These are phyloP conservation scores for Metschnikowia baotianmanensis DNA, from an alignment of 805 yeast species.

Conservation along the genomic window DNA sequence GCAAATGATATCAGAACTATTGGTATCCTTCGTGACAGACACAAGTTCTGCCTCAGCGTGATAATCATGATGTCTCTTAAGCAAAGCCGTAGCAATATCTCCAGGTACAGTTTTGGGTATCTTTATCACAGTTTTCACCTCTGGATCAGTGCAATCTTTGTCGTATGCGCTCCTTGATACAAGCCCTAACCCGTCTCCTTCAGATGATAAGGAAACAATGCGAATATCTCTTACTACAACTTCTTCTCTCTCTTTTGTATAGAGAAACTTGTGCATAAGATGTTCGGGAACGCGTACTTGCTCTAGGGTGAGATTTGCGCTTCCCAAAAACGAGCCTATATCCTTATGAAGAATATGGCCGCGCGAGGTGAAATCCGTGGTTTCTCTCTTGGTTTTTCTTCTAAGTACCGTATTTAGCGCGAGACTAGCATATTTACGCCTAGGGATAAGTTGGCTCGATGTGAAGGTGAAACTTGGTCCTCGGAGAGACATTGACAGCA, in stretches of 20 bases:
- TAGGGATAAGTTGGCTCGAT: too few relatives aligned
- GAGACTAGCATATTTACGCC: neutral
- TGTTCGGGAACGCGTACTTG: conserved; percentile 22
- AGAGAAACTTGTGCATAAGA: conserved; percentile 26
- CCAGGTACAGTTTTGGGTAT: conserved; percentile 42
- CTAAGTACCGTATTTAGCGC: neutral
- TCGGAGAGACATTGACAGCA: neutral
- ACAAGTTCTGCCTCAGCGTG: conserved; percentile 32
- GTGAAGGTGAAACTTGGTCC: neutral
- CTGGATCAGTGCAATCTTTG: conserved; percentile 8
- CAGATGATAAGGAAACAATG: conserved; percentile 28
- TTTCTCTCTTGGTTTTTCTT: conserved; percentile 30
- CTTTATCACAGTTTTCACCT: conserved; percentile 22
- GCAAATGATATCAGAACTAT: conserved; percentile 6
- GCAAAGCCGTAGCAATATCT: conserved; percentile 30
- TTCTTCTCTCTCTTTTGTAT: conserved; percentile 17
- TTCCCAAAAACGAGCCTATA: conserved; percentile 21
- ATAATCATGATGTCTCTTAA: conserved; percentile 30
- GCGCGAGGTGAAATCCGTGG: conserved; percentile 28
- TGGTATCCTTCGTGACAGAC: conserved; percentile 15
- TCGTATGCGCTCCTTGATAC: conserved; percentile 22
- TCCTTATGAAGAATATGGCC: conserved; percentile 27
- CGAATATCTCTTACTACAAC: conserved; percentile 17
- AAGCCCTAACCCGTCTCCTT: conserved; percentile 39
- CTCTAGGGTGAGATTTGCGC: conserved; percentile 11